Evolutionary conservation across 1,284 basidiomycete genomes (phyloP).

Genomic region (Ustilago nuda): DNA sequence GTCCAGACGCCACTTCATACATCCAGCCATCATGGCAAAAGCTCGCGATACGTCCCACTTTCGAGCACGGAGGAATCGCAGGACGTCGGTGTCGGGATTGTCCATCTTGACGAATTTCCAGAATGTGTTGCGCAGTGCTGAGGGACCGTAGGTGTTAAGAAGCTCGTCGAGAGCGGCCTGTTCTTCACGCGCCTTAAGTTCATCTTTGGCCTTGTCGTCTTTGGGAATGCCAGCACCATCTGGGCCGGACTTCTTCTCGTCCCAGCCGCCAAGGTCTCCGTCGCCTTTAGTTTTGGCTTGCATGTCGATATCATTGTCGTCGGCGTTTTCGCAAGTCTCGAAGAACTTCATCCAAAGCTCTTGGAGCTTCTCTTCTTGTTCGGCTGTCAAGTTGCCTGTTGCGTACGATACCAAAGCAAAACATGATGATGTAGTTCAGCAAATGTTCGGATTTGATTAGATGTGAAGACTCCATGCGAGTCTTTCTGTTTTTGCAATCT

Average conservation of each 20-base stretch:
- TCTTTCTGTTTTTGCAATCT: too few species aligned
- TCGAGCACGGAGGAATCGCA: slow-evolving; percentile 70
- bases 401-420: background rate
- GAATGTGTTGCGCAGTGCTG: slow-evolving; percentile 66
- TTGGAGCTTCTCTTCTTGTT: slow-evolving; percentile 66
- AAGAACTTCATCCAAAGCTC: slow-evolving; percentile 67
- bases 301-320: slow-evolving; percentile 28
- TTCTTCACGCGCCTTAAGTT: slow-evolving; percentile 66
- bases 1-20: slow-evolving; percentile 67
- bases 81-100: slow-evolving; percentile 64
- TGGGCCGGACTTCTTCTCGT: slow-evolving; percentile 48
- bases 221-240: slow-evolving; percentile 64
- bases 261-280: slow-evolving; percentile 41
- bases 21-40: slow-evolving; percentile 69
- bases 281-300: slow-evolving; percentile 21
- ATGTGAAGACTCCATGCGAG: too few species aligned
- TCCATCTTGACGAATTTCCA: slow-evolving; percentile 69
- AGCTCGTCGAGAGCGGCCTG: slow-evolving; percentile 66
- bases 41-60: slow-evolving; percentile 69
- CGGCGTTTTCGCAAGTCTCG: slow-evolving; percentile 47
- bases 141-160: slow-evolving; percentile 68
- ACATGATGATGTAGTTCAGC: background rate
- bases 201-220: slow-evolving; percentile 67
- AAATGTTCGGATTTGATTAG: background rate
- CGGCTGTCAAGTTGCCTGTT: slow-evolving; percentile 64